phyloP scores from a whole-genome alignment of 1,284 basidiomycete species.

The Marasmius sp. region DNA sequence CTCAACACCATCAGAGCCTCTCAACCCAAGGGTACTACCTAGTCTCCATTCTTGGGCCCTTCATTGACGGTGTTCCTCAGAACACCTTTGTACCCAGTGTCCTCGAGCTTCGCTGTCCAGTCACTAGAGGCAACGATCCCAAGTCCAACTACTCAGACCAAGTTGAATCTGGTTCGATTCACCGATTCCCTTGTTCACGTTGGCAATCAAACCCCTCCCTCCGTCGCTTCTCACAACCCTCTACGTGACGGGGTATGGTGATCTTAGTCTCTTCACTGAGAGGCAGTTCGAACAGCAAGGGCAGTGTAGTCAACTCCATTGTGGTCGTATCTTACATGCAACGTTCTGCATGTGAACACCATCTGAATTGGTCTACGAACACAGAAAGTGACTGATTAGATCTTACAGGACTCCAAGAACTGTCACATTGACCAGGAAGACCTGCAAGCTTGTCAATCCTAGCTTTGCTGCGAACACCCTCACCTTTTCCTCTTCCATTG shows the following conservation, averaged over 20 bases:
- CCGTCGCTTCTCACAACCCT: constrained; percentile 99
- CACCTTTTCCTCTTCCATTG: too few species aligned
- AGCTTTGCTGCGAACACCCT: too few species aligned
- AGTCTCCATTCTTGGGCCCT: too few species aligned
- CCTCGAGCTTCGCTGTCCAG: constrained; percentile 87
- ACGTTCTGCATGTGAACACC: too few species aligned
- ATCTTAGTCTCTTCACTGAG: constrained; percentile 88
- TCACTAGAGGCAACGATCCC: constrained; percentile 98
- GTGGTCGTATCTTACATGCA: too few species aligned
- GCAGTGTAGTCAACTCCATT: constrained; percentile 95
- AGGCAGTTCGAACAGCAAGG: constrained; percentile 96
- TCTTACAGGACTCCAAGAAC: too few species aligned
- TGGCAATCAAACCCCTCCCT: constrained; percentile 96
- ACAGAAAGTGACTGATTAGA: too few species aligned
- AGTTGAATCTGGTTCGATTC: constrained; percentile 93
- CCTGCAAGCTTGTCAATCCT: too few species aligned
- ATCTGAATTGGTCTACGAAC: too few species aligned
- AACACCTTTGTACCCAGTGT: constrained; percentile 98
- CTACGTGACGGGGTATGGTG: constrained; percentile 99
- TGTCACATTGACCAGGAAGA: too few species aligned
- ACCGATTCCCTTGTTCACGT: constrained; percentile 99
- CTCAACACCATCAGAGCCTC: too few species aligned
- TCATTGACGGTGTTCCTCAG: constrained; percentile 97
- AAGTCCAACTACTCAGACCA: constrained; percentile 95
- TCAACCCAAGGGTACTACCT: too few species aligned